Evolutionary conservation across 2,329 filamentous ascomycete genomes (phyloP), one percentile per base, ranked within the genome.

Genomic region (Arthrobotrys sphaeroides): DNA sequence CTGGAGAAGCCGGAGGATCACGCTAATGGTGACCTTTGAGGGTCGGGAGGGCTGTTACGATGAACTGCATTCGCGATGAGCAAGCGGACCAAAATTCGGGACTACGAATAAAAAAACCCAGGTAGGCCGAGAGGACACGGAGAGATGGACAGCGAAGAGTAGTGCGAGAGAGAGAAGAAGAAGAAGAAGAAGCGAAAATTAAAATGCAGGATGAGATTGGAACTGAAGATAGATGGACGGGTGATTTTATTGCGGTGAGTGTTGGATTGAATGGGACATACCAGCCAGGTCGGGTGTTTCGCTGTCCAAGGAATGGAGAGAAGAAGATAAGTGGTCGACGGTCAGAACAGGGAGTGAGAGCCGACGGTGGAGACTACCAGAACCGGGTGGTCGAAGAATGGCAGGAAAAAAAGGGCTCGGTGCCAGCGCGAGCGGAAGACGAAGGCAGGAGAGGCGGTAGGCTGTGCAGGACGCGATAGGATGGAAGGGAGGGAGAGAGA

Each of bases 31-130:
- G 70, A 74, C 70, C 70, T 74, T 67, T 51, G 45, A 59, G 33
- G 55, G 70, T 40, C 70, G 62, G 26, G 38, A 68, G 68, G 70
- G 70, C 70, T 74, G 70, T 74, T 55, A 43, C 38, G 36, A 60
- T 49, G 70, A 55, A 74, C 70, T 74, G 70, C 70, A 74, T 74
- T 67, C 70, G 70, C 70, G 70, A 74, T 74, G 70, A 74, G 70
- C 62, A 74, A 47, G 36, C 31, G 45, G 47, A 42, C 51, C 33
- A 67, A 61, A 55, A 51, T 26, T 40, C 31, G 31, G 57, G 53
- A 67, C 51, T 61, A 67, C 31, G n/a, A 45, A 55, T 40, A 59
- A 38, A 38, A n/a, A 33, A 57, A 38, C 3, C 51, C 38, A 43
- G 36, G 38, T 0, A 65, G 9, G 45, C 43, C 61, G 61, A 65